Conservation (phyloP, 768 basidiomycete species). For the Lentinus tigrinus region DNA sequence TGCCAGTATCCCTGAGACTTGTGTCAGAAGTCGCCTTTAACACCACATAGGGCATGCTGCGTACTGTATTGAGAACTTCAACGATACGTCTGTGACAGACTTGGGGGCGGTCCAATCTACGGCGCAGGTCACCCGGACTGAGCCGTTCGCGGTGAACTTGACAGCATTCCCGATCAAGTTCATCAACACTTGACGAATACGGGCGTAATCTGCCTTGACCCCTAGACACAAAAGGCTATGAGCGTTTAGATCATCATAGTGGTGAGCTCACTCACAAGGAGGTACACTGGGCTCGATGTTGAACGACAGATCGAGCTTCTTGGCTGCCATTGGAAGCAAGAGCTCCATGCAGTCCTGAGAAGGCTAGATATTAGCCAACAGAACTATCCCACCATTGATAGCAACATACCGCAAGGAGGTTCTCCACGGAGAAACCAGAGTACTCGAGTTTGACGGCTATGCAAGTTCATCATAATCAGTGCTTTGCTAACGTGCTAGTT, state of each 20-base stretch:
- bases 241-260: background rate
- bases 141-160: conserved; percentile 67
- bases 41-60: conserved; percentile 2
- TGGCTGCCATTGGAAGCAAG: conserved; percentile 70
- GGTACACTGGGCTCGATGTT: conserved; percentile 70
- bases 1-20: conserved; percentile 61
- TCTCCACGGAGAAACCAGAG: conserved; percentile 65
- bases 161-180: conserved; percentile 77
- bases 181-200: conserved; percentile 78
- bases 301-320: conserved; percentile 71
- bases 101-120: conserved; percentile 40
- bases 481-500: background rate
- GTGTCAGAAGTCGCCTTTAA: background rate
- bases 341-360: conserved; percentile 74
- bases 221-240: conserved; percentile 33
- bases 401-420: conserved; percentile 59
- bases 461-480: background rate
- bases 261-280: conserved; percentile 41
- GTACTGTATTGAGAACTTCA: conserved; percentile 69
- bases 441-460: conserved; percentile 69
- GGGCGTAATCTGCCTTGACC: conserved; percentile 72
- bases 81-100: conserved; percentile 42
- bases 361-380: background rate
- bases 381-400: no score
- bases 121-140: conserved; percentile 60